phyloP scores from a whole-genome alignment of 352 stramenopile genomes.

The Plasmopara viticola region DNA sequence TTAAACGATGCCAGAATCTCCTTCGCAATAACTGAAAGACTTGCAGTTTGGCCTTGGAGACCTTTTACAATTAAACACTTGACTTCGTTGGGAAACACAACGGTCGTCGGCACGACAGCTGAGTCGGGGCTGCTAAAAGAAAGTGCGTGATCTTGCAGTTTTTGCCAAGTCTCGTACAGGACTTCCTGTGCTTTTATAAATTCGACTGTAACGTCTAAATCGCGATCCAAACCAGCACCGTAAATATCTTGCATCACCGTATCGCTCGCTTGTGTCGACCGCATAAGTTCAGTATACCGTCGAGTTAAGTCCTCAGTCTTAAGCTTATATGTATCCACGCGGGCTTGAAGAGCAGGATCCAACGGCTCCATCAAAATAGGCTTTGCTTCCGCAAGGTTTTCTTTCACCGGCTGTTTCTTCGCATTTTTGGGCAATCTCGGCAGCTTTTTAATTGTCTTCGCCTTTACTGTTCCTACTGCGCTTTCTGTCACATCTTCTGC shows the following conservation, averaged over 20 bases:
- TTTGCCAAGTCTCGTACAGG: slow-evolving; percentile 22
- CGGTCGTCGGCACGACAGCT: slow-evolving; percentile 6
- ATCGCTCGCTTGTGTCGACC: slow-evolving; percentile 19
- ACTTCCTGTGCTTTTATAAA: slow-evolving; percentile 11
- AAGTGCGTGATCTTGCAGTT: slow-evolving; percentile 11
- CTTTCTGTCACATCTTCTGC: slow-evolving; percentile 1
- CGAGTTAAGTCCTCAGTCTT: slow-evolving; percentile 71
- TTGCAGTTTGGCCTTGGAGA: slow-evolving; percentile 35
- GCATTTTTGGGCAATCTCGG: slow-evolving; percentile 2
- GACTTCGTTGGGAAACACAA: slow-evolving; percentile 36
- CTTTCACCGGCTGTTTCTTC: slow-evolving; percentile 18
- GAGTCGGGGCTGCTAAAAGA: slow-evolving; percentile 14
- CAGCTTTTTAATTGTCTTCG: background rate
- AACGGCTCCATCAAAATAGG: slow-evolving; percentile 24
- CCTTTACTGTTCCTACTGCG: slow-evolving; percentile 1
- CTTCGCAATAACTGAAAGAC: slow-evolving; percentile 34
- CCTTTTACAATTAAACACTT: slow-evolving; percentile 49
- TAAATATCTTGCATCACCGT: slow-evolving; percentile 70
- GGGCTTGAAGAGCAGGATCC: slow-evolving; percentile 50
- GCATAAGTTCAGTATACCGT: slow-evolving; percentile 33
- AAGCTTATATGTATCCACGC: slow-evolving; percentile 62
- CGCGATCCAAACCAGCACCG: slow-evolving; percentile 46
- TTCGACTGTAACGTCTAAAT: slow-evolving; percentile 30
- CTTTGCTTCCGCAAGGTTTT: slow-evolving; percentile 20
- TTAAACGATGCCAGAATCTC: slow-evolving; percentile 31